Conservation (phyloP, 176 grass and related monocot genomes). For the Poa pratensis region DNA sequence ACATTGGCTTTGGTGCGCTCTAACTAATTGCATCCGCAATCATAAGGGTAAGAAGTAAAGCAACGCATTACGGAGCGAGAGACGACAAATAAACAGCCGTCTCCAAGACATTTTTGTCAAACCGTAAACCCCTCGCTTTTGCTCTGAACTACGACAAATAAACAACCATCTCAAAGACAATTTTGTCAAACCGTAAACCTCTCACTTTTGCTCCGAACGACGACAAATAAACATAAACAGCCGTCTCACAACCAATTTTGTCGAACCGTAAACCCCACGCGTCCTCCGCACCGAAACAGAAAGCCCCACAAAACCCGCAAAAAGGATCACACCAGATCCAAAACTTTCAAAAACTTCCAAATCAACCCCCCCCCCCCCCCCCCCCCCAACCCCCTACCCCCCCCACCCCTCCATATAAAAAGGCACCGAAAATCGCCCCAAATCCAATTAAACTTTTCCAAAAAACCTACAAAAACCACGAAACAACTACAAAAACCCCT, state of each 20-base stretch:
- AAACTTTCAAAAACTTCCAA: neutral
- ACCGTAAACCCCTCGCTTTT: too few relatives aligned
- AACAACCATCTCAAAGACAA: too few relatives aligned
- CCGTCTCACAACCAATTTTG: neutral
- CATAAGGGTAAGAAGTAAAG: neutral
- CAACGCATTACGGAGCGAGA: neutral
- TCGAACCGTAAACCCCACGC: neutral
- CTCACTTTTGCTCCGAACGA: neutral
- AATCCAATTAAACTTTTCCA: neutral
- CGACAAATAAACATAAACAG: too few relatives aligned
- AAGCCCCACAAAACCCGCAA: neutral
- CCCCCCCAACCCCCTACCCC: neutral
- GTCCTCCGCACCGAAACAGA: neutral
- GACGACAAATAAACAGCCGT: too few relatives aligned
- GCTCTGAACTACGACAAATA: neutral
- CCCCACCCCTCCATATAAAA: neutral
- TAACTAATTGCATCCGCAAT: neutral
- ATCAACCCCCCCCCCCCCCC: neutral
- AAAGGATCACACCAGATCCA: neutral
- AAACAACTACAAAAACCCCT: neutral
- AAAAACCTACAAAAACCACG: neutral
- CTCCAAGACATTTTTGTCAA: too few relatives aligned
- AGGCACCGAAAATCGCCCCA: neutral
- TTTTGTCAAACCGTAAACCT: too few relatives aligned
- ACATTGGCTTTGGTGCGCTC: neutral